A percentile compares a stretch with the other conserved stretches of the same genome.
phyloP scores from a whole-genome alignment of 2,329 filamentous ascomycete genomes.

The Colletotrichum sp. region DNA sequence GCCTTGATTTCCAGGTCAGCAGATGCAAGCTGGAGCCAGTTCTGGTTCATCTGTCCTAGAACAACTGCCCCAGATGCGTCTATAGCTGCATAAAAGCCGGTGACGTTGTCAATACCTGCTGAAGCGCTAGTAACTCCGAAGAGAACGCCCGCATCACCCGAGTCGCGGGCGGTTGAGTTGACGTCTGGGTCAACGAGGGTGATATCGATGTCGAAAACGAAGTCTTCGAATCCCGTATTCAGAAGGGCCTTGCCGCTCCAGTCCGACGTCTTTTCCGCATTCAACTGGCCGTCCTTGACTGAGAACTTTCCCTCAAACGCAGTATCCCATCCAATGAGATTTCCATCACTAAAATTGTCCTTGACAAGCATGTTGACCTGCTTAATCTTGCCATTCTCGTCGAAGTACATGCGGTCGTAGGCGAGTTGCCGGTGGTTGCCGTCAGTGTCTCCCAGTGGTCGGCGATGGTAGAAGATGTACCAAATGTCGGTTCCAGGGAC shows the following conservation, averaged over 20 bases:
- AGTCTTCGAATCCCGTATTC: conserved; percentile 40
- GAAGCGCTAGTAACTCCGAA: conserved; percentile 35
- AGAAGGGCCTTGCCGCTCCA: conserved; percentile 31
- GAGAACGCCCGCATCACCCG: conserved; percentile 36
- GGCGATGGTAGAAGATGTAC: conserved; percentile 55
- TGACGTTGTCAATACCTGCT: conserved; percentile 1
- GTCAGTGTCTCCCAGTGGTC: conserved; percentile 46
- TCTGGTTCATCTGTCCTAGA: conserved; percentile 24
- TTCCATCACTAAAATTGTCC: conserved; percentile 45
- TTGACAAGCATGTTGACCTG: conserved; percentile 49
- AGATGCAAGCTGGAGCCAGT: conserved; percentile 22
- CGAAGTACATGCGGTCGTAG: conserved; percentile 54
- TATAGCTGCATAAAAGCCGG: conserved; percentile 35
- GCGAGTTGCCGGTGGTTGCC: conserved; percentile 51
- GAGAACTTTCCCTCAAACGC: conserved; percentile 28
- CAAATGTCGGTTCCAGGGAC: conserved; percentile 52
- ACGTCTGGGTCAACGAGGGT: not conserved
- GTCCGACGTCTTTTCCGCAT: conserved; percentile 1
- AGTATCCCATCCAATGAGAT: conserved; percentile 40
- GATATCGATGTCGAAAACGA: conserved; percentile 35
- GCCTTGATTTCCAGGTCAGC: not conserved
- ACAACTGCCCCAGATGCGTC: conserved; percentile 29
- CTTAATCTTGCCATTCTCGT: conserved; percentile 45
- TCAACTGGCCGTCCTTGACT: conserved; percentile 28
- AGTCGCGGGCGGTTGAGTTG: not conserved